Base-by-base conservation (phyloP, 177 flowering plant genomes). In the Vitis hybrid region DNA sequence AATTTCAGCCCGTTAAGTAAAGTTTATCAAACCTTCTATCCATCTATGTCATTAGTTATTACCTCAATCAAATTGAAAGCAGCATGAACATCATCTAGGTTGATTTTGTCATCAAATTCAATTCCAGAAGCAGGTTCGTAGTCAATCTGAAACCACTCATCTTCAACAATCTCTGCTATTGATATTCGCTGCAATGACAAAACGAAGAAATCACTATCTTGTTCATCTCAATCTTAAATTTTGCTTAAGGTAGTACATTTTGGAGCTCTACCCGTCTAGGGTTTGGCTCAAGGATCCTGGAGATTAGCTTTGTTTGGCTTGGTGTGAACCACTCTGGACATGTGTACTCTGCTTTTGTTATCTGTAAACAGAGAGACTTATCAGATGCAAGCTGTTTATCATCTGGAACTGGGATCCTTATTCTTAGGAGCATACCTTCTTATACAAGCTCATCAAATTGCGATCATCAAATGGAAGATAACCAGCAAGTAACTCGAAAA, bases 401-500 rank as follows among this genome's bases (percentile, higher is more conserved):
- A 56, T 49, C 1, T 15, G 54, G 70, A 56, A 12, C 8, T 18
- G 58, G 19, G 21, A 21, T 60, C 26, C 5, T 55, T 3, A 9
- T 18, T n/a, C 48, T 10, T 54, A 17, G n/a, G 69, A n/a, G 39
- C 67, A 56, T 79, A 92, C 98, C 93, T 94, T 92, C 62, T 71
- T 79, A 60, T 92, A 94, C 67, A 94, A 74, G 59, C 70, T 80
- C 67, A 83, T 64, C 62, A 94, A 82, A 71, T 81, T 90, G 0
- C 73, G 78, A 50, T 94, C 97, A 19, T 89, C 89, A 66, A 94
- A 94, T 52, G 98, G 98, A n/a, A 92, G 80, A 85, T 72, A 81
- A 32, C 98, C 94, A 0, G 97, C 80, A 19, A 89, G 90, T 70
- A 92, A 17, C 71, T 89, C 97, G 51, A 84, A 94, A 18, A 94